Evolutionary conservation across 2,329 filamentous ascomycete genomes (phyloP).

Genomic region (Calonectria ilicicola): DNA sequence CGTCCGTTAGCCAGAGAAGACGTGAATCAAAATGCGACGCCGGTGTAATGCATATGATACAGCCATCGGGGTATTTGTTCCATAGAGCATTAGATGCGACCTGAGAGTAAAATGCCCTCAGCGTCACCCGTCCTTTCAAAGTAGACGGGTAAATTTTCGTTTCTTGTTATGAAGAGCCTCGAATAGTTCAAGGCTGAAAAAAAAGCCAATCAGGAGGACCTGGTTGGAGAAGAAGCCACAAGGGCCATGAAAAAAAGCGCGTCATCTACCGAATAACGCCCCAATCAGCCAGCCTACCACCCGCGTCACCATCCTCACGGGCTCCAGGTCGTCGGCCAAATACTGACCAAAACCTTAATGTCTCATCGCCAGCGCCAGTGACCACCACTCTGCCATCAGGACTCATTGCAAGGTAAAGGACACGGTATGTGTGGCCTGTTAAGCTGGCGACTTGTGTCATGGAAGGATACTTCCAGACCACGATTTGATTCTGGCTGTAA

Average conservation of each 20-base stretch:
- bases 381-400: slow-evolving; percentile 94
- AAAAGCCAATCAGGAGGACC: not conserved
- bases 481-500: slow-evolving; percentile 98
- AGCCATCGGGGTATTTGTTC: slow-evolving; percentile 38
- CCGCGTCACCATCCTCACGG: slow-evolving; percentile 74
- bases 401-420: slow-evolving; percentile 97
- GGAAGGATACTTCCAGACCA: slow-evolving; percentile 98
- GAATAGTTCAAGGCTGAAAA: not conserved
- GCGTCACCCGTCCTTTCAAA: slow-evolving; percentile 5
- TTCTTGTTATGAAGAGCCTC: not conserved
- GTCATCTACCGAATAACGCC: slow-evolving; percentile 77
- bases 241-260: not conserved
- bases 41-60: slow-evolving; percentile 46
- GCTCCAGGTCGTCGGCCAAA: slow-evolving; percentile 86
- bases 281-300: slow-evolving; percentile 79
- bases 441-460: slow-evolving; percentile 97
- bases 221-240: not conserved
- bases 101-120: slow-evolving; percentile 27
- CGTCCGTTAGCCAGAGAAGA: slow-evolving; percentile 36
- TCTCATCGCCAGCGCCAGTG: slow-evolving; percentile 96
- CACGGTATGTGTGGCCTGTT: slow-evolving; percentile 96
- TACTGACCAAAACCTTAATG: slow-evolving; percentile 94
- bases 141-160: slow-evolving; percentile 11
- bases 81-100: slow-evolving; percentile 36
- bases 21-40: slow-evolving; percentile 43